These are phyloP conservation scores for Candida railenensis DNA, from an alignment of 805 yeast genomes.

Conservation along the genomic window DNA sequence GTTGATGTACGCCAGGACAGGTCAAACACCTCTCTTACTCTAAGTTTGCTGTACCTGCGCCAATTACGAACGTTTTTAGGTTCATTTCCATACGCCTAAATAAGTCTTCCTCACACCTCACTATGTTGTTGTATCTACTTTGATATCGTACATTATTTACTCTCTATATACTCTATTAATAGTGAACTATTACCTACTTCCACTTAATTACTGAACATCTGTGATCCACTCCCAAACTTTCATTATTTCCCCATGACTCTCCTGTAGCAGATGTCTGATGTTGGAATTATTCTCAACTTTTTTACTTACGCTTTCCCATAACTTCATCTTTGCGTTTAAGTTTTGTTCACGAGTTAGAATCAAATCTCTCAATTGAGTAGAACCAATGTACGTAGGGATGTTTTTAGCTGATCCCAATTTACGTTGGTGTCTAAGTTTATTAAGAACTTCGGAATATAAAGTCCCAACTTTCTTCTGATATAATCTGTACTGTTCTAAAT, in stretches of 20 bases:
- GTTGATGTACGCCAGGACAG: no score
- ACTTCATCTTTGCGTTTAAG: constrained; percentile 35
- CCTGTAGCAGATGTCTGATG: constrained; percentile 60
- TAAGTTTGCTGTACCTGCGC: no score
- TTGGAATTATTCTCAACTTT: constrained; percentile 66
- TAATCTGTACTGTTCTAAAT: constrained; percentile 33
- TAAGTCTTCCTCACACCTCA: no score
- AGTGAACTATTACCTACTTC: background rate
- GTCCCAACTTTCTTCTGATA: constrained; percentile 44
- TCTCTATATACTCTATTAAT: background rate
- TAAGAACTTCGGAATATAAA: constrained; percentile 47
- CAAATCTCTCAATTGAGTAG: constrained; percentile 71
- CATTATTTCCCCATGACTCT: constrained; percentile 83
- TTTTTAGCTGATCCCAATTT: constrained; percentile 26
- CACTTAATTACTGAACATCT: constrained; percentile 11
- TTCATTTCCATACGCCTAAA: no score
- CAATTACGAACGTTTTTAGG: no score
- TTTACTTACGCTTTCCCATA: constrained; percentile 60
- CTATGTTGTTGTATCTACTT: no score
- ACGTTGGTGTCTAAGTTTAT: constrained; percentile 49
- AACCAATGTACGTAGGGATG: constrained; percentile 52
- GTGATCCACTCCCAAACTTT: constrained; percentile 86
- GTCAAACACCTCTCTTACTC: no score
- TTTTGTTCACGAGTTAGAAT: constrained; percentile 43
- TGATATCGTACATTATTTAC: background rate